A percentile compares a stretch with the other conserved stretches of the same genome.
These are phyloP conservation scores for Orbilia ellipsospora DNA, from an alignment of 2,329 filamentous ascomycete genomes.

Conservation along the genomic window DNA sequence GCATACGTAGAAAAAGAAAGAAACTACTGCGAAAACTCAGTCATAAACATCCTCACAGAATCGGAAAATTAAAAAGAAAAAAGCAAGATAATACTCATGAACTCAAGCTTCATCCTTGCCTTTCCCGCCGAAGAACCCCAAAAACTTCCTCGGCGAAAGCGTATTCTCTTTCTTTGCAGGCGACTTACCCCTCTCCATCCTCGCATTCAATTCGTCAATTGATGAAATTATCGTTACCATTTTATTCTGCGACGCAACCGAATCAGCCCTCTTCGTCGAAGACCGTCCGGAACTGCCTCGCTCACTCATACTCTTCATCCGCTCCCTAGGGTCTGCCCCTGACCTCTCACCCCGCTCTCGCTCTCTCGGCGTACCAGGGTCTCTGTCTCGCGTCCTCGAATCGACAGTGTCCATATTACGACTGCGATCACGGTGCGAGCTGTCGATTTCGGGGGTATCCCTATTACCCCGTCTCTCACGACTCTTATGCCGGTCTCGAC, in stretches of 20 bases:
- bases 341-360: neutral
- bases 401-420: constrained; percentile 33
- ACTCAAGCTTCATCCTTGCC: constrained; percentile 36
- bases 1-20: too few species aligned
- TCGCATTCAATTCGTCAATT: constrained; percentile 52
- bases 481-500: constrained; percentile 51
- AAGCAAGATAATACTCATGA: constrained; percentile 9
- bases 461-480: constrained; percentile 48
- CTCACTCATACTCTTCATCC: constrained; percentile 32
- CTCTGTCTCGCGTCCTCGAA: constrained; percentile 28
- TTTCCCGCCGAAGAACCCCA: constrained; percentile 50
- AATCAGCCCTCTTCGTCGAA: constrained; percentile 34
- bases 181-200: constrained; percentile 52
- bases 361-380: constrained; percentile 14
- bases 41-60: neutral
- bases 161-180: constrained; percentile 53
- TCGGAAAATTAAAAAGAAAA: neutral
- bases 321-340: constrained; percentile 7
- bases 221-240: constrained; percentile 49
- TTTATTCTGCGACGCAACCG: constrained; percentile 37
- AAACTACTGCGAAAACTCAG: neutral
- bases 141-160: constrained; percentile 51
- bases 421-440: constrained; percentile 21
- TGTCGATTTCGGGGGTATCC: constrained; percentile 39
- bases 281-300: constrained; percentile 33